These are phyloP conservation scores for Pseudozyma tsukubaensis DNA, from an alignment of 1,284 basidiomycete genomes.

Conservation along the genomic window DNA sequence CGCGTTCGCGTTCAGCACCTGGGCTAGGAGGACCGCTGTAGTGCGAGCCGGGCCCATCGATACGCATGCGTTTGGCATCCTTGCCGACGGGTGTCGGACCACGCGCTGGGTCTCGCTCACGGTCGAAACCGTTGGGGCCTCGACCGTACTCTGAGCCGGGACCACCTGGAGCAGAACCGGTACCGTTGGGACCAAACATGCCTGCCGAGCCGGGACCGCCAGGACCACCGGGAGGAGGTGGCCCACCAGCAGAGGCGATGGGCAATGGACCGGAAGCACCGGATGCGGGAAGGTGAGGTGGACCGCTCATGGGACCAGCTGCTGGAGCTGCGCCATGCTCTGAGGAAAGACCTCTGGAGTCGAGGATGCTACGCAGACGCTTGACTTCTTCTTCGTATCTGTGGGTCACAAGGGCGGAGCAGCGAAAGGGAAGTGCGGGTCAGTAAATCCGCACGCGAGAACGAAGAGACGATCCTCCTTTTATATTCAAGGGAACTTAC, in stretches of 20 bases:
- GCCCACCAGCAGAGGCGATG: constrained; percentile 70
- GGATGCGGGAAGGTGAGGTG: constrained; percentile 54
- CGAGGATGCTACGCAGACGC: constrained; percentile 77
- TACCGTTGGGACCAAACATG: constrained; percentile 52
- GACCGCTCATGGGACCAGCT: constrained; percentile 45
- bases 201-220: constrained; percentile 64
- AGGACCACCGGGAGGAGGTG: constrained; percentile 70
- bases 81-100: constrained; percentile 65
- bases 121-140: constrained; percentile 54
- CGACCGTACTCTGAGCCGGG: constrained; percentile 49
- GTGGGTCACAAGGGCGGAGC: background rate
- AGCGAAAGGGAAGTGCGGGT: background rate
- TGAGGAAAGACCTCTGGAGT: constrained; percentile 65
- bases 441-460: background rate
- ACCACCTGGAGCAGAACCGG: constrained; percentile 26
- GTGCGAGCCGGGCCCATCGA: constrained; percentile 45
- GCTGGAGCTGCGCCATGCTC: constrained; percentile 48
- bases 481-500: constrained; percentile 63
- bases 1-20: constrained; percentile 60
- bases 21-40: constrained; percentile 55
- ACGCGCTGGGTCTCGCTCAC: constrained; percentile 66
- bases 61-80: constrained; percentile 54
- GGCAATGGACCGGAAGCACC: constrained; percentile 53
- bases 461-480: background rate
- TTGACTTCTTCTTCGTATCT: constrained; percentile 80